Percentiles rank a stretch among this genome's conserved stretches.
Evolutionary conservation across 805 yeast species (phyloP).

Genomic region (Zygotorulaspora chibaensis): DNA sequence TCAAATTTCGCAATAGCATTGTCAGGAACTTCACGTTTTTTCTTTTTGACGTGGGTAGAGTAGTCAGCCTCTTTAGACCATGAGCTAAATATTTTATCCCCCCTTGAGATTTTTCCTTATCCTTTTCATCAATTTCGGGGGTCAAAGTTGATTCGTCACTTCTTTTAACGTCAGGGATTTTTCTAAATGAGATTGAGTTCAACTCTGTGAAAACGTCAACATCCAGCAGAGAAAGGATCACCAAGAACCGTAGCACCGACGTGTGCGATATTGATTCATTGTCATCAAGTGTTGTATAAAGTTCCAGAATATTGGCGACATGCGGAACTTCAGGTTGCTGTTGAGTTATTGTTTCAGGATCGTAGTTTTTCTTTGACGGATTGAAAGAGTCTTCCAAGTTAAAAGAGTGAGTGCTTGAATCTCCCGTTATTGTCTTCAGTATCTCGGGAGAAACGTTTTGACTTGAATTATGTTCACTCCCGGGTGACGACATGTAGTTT

Average conservation of each 20-base stretch:
- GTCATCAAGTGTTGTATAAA: conserved; percentile 25
- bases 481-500: conserved; percentile 1
- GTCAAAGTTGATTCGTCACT: not conserved
- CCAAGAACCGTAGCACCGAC: conserved; percentile 26
- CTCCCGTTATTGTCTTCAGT: conserved; percentile 2
- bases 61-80: conserved; percentile 27
- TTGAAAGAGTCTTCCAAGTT: conserved; percentile 3
- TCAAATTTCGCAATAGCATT: conserved; percentile 26
- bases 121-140: conserved; percentile 5
- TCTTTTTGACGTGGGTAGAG: conserved; percentile 16
- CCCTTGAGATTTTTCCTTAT: conserved; percentile 10
- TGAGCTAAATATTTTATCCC: conserved; percentile 21
- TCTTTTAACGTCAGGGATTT: conserved; percentile 19
- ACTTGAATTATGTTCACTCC: conserved; percentile 3
- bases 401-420: conserved; percentile 2
- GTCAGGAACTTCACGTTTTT: conserved; percentile 24
- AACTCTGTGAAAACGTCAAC: conserved; percentile 25
- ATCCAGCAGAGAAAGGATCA: conserved; percentile 26
- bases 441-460: conserved; percentile 3
- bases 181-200: conserved; percentile 22
- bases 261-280: conserved; percentile 29
- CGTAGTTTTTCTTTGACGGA: conserved; percentile 1
- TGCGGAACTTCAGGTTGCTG: conserved; percentile 9
- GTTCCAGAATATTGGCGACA: conserved; percentile 22
- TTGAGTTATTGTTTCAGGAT: conserved; percentile 4